A percentile compares a stretch with the other conserved stretches of the same genome.
These are phyloP conservation scores for Pneumocystis wakefieldiae DNA, from an alignment of 1,139 yeast genomes.

Conservation along the genomic window DNA sequence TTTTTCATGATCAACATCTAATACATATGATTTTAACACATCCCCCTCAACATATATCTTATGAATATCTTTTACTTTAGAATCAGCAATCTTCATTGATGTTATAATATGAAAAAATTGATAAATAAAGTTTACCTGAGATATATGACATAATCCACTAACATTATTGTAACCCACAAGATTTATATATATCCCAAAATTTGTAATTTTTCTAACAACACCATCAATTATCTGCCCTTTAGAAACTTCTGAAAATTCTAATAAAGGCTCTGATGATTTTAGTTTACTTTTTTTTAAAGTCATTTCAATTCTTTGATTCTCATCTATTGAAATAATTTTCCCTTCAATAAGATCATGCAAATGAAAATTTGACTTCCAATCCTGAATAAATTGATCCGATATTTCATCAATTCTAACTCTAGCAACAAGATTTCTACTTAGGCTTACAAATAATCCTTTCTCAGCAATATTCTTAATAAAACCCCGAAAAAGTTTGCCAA, in stretches of 20 bases:
- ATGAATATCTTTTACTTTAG: constrained; percentile 31
- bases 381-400: constrained; percentile 66
- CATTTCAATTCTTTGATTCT: constrained; percentile 47
- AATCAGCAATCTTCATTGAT: constrained; percentile 33
- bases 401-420: constrained; percentile 70
- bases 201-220: constrained; percentile 43
- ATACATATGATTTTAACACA: constrained; percentile 34
- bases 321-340: constrained; percentile 50
- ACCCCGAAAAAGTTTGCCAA: constrained; percentile 66
- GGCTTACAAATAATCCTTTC: constrained; percentile 63
- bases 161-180: constrained; percentile 60
- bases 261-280: constrained; percentile 22
- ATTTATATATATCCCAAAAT: constrained; percentile 79
- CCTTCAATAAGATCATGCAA: constrained; percentile 65
- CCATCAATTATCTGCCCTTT: constrained; percentile 68
- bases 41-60: constrained; percentile 19
- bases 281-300: constrained; percentile 71
- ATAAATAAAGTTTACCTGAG: constrained; percentile 28
- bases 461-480: constrained; percentile 61
- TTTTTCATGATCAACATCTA: constrained; percentile 47
- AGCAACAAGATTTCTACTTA: constrained; percentile 61
- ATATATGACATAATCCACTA: constrained; percentile 75
- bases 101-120: not conserved
- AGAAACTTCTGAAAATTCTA: constrained; percentile 45
- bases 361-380: constrained; percentile 69